Evolutionary conservation across 176 grass and related monocot species (phyloP), one percentile per base, ranked within the genome.

Genomic region (Eleusine coracana): DNA sequence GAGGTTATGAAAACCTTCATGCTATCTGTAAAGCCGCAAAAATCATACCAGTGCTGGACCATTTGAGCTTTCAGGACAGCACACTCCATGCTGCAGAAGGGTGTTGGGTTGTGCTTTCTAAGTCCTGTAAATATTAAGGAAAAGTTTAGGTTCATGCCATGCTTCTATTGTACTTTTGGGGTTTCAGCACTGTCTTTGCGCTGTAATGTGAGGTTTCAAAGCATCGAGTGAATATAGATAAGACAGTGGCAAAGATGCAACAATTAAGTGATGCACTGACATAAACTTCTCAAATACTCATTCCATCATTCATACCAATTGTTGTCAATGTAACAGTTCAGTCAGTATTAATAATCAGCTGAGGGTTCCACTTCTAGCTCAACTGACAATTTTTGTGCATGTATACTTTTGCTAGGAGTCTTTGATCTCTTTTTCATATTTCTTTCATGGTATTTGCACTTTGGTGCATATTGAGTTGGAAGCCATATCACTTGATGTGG

Each of bases 111-210:
- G 40, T 39, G 28, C 39, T 78, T 62, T 78, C 48, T 71, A 16
- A 54, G 20, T 49, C 14, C 5, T 77, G 74, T 78, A 78, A 37
- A 85, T 71, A 70, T 41, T 62, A 27, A 62, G 54, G 23, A 28
- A 28, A 62, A 62, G n/a, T 25, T 59, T 23, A 25, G 21, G 56
- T 60, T 25, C 21, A 7, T 60, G 6, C 21, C 56, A 60, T 25
- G 56, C 20, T 18, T 54, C 15, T 17, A 54, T 54, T 54, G 51
- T 3, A 18, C 51, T 18, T 54, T 54, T 54, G 51, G 51, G 16
- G 4, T 54, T 54, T 18, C 3, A 13, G 16, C 51, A 18, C 51
- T 18, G 11, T 50, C 3, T 50, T 48, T 48, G 10, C 14, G 3
- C 2, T 50, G 12, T 50, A 50, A 13, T 15, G 10, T 50, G 48